Base-by-base conservation (phyloP, 202 grass and related monocot species). In the Carex sylvatica region DNA sequence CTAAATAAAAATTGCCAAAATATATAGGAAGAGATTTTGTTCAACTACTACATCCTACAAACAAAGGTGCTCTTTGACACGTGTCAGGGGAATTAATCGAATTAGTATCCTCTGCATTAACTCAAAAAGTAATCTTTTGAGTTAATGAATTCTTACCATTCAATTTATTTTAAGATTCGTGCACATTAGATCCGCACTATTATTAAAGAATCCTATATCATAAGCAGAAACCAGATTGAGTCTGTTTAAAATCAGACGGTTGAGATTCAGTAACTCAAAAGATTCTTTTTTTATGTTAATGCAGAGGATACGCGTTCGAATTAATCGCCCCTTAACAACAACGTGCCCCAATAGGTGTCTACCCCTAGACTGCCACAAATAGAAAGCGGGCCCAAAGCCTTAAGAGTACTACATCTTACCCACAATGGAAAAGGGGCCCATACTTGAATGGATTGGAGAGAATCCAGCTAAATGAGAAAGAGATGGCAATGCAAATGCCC, bases 381-480 rank as follows among this genome's bases (percentile, higher is more conserved):
- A 44, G 52, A 71, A 71, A 46, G 4, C 4, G 6, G n/a, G 40
- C 9, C 46, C 40, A 46, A 44, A 44, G 33, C 66, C 7, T 78
- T 13, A 54, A 19, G 16, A 35, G 59, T 44, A 64, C 3, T 23
- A 30, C 19, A 24, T 47, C 60, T 81, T 81, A 13, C 38, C 79
- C 35, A 65, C 33, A 81, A 81, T 66, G 61, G 38, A 81, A 81
- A 81, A 18, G 6, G 42, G 20, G 0, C 18, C 35, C 16, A 64
- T 38, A 44, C 6, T 65, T 15, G 35, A 62, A 64, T 80, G 35
- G 18, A 56, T 5, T 26, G 22, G 56, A 53, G 31, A 26, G 2
- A 56, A 76, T 76, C 72, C 72, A 76, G 72, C 72, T 76, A 58
- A 24, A 20, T 58, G 12, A 19, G n/a, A 59, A 59, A 77, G 46